Base-by-base conservation (phyloP, 768 basidiomycete species). In the Punctularia strigosozonata region DNA sequence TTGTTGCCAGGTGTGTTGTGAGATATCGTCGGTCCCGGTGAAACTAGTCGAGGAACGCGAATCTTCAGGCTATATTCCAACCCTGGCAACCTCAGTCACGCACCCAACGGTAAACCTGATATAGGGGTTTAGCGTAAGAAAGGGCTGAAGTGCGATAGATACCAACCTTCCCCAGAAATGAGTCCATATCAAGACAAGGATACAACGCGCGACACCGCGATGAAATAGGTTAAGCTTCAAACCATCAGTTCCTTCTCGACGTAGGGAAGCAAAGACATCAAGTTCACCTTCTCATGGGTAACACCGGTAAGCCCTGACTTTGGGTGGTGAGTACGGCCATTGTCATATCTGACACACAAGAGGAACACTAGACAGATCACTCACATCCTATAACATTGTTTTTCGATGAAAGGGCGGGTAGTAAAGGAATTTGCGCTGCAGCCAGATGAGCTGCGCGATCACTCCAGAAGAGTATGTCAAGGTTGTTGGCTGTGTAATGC, bases 311-410 rank as follows among this genome's bases (percentile, higher is more conserved):
- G 39, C 39, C 48, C 56, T 59, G 25, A 4, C 6, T 20, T 20
- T 12, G n/a, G 25, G 10, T 31, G 15, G n/a, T 21, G n/a, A n/a
- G n/a, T 22, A n/a, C n/a, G n/a, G n/a, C n/a, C n/a, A n/a, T n/a
- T n/a, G n/a, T n/a, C n/a, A n/a, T n/a, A n/a, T n/a, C n/a, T n/a
- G n/a, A n/a, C n/a, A n/a, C n/a, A n/a, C n/a, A n/a, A n/a, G n/a
- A n/a, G n/a, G n/a, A n/a, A n/a, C n/a, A n/a, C n/a, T n/a, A n/a
- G n/a, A n/a, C 6, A 33, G 17, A 18, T 19, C 2, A 36, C 54
- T 30, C 25, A 59, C 56, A 53, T 6, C 57, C 59, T 30, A 62
- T 52, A 26, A 58, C 30, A 36, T 62, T 60, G 45, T 62, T 62
- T 49, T 62, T 62, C 22, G 53, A 50, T 7, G 57, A 57, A 4